Percentiles rank a stretch among this genome's conserved stretches.
These are phyloP conservation scores for Lipomyces kockii DNA, from an alignment of 805 yeast species.

Conservation along the genomic window DNA sequence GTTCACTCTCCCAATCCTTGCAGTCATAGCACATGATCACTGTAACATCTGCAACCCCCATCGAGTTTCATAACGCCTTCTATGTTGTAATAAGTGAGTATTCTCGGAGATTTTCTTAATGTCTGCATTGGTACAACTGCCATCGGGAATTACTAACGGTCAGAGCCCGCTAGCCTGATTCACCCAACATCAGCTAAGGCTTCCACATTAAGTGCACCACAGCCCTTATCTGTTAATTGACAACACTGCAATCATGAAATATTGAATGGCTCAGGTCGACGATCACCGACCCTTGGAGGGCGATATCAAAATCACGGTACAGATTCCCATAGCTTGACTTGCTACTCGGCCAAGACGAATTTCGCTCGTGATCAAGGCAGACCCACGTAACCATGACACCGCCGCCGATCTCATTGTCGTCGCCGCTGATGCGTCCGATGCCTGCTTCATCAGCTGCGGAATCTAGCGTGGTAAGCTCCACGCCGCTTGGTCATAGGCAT, in stretches of 20 bases:
- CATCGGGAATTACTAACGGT: not conserved
- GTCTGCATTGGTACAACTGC: not conserved
- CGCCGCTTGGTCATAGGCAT: not conserved
- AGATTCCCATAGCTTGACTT: not conserved
- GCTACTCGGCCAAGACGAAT: not conserved
- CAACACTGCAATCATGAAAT: not conserved
- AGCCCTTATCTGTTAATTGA: not conserved
- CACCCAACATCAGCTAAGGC: not conserved
- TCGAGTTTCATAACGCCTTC: not conserved
- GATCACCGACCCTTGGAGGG: not conserved
- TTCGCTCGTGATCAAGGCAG: not conserved
- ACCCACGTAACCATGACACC: not conserved
- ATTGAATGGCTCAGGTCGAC: not conserved
- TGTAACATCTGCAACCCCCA: not conserved
- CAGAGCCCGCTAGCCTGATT: not conserved
- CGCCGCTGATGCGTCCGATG: not conserved
- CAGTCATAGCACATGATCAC: not conserved
- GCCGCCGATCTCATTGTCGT: not conserved
- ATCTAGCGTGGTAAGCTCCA: not conserved
- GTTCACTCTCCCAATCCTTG: not conserved
- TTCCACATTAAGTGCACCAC: too few relatives aligned
- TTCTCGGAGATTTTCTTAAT: not conserved
- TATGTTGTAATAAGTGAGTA: not conserved
- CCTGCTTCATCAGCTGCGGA: not conserved
- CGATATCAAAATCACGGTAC: not conserved